Evolutionary conservation across 2,329 filamentous ascomycete species (phyloP).

Genomic region (Leptosphaerulina australis): DNA sequence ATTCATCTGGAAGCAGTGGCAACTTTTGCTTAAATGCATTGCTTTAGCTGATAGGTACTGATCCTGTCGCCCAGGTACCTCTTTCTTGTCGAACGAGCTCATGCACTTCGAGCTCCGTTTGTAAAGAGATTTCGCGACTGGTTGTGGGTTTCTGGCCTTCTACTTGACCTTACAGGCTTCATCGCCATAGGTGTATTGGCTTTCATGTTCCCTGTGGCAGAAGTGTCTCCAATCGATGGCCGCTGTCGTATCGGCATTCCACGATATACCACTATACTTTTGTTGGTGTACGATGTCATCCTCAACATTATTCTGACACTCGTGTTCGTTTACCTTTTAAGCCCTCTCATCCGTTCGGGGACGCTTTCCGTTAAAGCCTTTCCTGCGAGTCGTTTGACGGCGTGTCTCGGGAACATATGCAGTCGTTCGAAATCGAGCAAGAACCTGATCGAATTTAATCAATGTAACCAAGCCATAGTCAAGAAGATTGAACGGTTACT

Average conservation of each 20-base stretch:
- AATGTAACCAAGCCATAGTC: constrained; percentile 25
- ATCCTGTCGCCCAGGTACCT: constrained; percentile 39
- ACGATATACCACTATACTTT: constrained; percentile 42
- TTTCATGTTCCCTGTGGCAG: constrained; percentile 41
- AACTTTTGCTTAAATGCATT: not conserved
- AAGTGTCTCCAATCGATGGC: constrained; percentile 38
- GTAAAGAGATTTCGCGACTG: constrained; percentile 40
- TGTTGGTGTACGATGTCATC: constrained; percentile 48
- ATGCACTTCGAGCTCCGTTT: constrained; percentile 46
- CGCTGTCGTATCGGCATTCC: constrained; percentile 51
- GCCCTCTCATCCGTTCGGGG: constrained; percentile 35
- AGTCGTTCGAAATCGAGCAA: constrained; percentile 3
- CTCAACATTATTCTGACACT: constrained; percentile 51
- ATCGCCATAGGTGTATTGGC: constrained; percentile 35
- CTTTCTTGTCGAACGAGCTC: constrained; percentile 52
- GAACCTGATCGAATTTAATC: constrained; percentile 9
- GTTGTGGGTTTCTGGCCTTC: constrained; percentile 45
- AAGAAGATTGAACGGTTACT: constrained; percentile 36
- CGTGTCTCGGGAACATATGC: constrained; percentile 22
- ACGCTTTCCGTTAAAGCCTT: constrained; percentile 2
- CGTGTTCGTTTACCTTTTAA: constrained; percentile 48
- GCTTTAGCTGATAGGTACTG: not conserved
- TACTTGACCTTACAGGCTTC: constrained; percentile 36
- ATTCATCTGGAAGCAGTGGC: not conserved
- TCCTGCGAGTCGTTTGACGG: constrained; percentile 22